These are phyloP conservation scores for Pyricularia sp. DNA, from an alignment of 2,329 filamentous ascomycete species.

Conservation along the genomic window DNA sequence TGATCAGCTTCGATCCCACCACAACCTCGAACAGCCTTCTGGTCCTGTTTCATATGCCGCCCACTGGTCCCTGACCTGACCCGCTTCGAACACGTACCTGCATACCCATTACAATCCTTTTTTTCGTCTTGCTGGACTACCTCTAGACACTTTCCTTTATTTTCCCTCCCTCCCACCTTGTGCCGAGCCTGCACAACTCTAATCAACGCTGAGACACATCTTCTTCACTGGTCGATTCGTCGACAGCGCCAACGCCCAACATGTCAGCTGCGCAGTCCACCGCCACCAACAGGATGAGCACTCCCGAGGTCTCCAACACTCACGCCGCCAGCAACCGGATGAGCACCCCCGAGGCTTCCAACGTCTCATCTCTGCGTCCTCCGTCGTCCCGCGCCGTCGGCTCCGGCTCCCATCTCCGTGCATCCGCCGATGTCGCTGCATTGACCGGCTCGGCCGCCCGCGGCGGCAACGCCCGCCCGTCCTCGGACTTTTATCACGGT, in stretches of 20 bases:
- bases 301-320: slow-evolving; percentile 37
- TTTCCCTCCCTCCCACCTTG: slow-evolving; percentile 6
- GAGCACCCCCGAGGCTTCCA: slow-evolving; percentile 88
- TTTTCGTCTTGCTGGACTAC: slow-evolving; percentile 8
- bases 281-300: slow-evolving; percentile 3
- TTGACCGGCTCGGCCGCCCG: slow-evolving; percentile 47
- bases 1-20: slow-evolving; percentile 18
- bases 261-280: slow-evolving; percentile 23
- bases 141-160: slow-evolving; percentile 5
- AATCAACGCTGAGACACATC: slow-evolving; percentile 1
- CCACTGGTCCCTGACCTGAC: slow-evolving; percentile 9
- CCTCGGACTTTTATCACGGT: slow-evolving; percentile 82
- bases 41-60: slow-evolving; percentile 26
- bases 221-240: slow-evolving; percentile 4
- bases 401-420: slow-evolving; percentile 78
- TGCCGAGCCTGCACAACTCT: not conserved
- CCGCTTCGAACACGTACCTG: slow-evolving; percentile 1
- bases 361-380: slow-evolving; percentile 72
- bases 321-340: slow-evolving; percentile 78
- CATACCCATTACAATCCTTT: slow-evolving; percentile 8
- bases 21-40: slow-evolving; percentile 19
- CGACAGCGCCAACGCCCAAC: slow-evolving; percentile 34
- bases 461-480: slow-evolving; percentile 59
- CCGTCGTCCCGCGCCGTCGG: slow-evolving; percentile 70
- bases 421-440: slow-evolving; percentile 90